Conservation (phyloP, 495 filamentous ascomycete genomes). For the Tuber melanosporum region DNA sequence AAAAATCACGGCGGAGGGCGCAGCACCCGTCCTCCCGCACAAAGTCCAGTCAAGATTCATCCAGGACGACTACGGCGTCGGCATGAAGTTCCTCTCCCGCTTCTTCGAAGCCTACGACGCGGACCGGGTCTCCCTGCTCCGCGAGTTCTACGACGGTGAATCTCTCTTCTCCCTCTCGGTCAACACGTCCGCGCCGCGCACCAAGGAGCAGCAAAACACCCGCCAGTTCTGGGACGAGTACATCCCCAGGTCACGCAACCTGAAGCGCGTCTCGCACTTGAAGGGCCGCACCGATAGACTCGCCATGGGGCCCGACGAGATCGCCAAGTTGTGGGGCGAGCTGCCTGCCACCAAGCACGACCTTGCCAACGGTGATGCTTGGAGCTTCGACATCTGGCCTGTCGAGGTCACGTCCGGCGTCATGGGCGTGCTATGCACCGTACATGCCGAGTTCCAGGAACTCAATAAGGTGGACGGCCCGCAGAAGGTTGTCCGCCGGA, state of each 20-base stretch:
- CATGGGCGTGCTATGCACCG: slow-evolving; percentile 64
- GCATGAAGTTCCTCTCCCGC: slow-evolving; percentile 41
- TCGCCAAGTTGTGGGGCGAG: slow-evolving; percentile 58
- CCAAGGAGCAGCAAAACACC: slow-evolving; percentile 43
- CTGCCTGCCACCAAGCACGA: slow-evolving; percentile 74
- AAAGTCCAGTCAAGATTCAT: slow-evolving; percentile 58
- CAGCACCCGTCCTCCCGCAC: slow-evolving; percentile 54
- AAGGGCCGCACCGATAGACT: slow-evolving; percentile 57
- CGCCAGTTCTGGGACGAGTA: slow-evolving; percentile 61
- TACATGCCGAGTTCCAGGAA: slow-evolving; percentile 82
- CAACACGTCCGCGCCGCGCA: slow-evolving; percentile 58
- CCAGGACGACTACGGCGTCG: slow-evolving; percentile 67
- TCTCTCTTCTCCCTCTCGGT: slow-evolving; percentile 74
- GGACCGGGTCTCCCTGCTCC: slow-evolving; percentile 57
- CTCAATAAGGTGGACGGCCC: slow-evolving; percentile 50
- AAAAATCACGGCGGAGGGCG: slow-evolving; percentile 29
- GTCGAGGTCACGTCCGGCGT: slow-evolving; percentile 65
- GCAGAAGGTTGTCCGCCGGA: slow-evolving; percentile 52
- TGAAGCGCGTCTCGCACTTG: slow-evolving; percentile 59
- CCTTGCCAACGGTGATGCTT: slow-evolving; percentile 56
- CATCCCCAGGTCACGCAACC: slow-evolving; percentile 73
- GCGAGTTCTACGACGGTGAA: slow-evolving; percentile 66
- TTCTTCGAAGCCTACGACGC: slow-evolving; percentile 72
- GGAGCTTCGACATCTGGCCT: slow-evolving; percentile 75
- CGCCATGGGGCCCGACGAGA: slow-evolving; percentile 58